These are phyloP conservation scores for Akanthomyces muscarius DNA, from an alignment of 2,329 filamentous ascomycete species.

Conservation along the genomic window DNA sequence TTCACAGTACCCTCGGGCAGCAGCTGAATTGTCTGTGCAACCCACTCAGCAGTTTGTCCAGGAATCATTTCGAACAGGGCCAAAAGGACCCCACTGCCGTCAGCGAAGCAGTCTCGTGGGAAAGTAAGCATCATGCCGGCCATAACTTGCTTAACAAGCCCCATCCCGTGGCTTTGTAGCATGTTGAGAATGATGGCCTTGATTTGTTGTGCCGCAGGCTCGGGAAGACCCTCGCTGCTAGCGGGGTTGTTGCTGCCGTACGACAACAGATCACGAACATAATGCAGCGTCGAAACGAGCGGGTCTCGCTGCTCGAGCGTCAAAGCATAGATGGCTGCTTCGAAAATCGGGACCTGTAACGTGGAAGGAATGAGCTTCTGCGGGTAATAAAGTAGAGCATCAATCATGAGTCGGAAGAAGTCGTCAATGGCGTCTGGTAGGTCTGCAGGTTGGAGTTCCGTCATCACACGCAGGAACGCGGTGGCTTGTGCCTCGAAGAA, in stretches of 20 bases:
- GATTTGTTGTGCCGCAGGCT: conserved; percentile 63
- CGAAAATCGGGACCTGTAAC: conserved; percentile 77
- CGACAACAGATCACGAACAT: conserved; percentile 82
- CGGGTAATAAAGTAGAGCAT: conserved; percentile 90
- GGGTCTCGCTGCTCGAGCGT: conserved; percentile 89
- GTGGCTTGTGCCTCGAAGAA: conserved; percentile 95
- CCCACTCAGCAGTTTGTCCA: conserved; percentile 73
- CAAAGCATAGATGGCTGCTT: conserved; percentile 81
- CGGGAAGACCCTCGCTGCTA: conserved; percentile 53
- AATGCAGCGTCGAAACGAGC: conserved; percentile 86
- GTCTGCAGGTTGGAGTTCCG: conserved; percentile 70
- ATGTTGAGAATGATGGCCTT: conserved; percentile 70
- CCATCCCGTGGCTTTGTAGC: conserved; percentile 65
- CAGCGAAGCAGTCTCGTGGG: conserved; percentile 89
- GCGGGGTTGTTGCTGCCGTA: conserved; percentile 77
- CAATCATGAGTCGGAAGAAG: conserved; percentile 89
- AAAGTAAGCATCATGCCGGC: conserved; percentile 99
- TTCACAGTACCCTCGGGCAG: conserved; percentile 79
- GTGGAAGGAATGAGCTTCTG: conserved; percentile 74
- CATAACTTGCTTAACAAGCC: conserved; percentile 81
- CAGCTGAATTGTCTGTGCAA: conserved; percentile 77
- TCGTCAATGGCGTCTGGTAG: conserved; percentile 86
- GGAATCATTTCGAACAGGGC: conserved; percentile 85
- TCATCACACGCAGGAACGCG: conserved; percentile 84
- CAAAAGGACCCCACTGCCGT: conserved; percentile 88